phyloP scores from a whole-genome alignment of 2,329 filamentous ascomycete genomes.

The Penicillium fuscoglaucum region DNA sequence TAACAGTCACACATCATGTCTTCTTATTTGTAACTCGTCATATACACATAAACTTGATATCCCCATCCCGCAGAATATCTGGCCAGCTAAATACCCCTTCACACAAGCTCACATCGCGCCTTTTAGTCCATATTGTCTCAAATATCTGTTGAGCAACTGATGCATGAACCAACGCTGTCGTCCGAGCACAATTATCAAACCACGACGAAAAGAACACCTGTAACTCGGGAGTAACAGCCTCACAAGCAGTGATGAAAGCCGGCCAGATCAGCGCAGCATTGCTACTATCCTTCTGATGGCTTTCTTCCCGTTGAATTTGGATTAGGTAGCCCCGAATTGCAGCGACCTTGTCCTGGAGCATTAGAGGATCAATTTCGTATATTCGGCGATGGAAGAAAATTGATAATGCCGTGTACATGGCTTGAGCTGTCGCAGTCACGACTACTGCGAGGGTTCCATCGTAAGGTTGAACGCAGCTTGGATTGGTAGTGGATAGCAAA shows the following conservation, averaged over 20 bases:
- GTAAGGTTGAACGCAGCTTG: not conserved
- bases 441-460: not conserved
- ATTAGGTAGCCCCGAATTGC: constrained; percentile 7
- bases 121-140: constrained; percentile 17
- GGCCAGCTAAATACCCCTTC: constrained; percentile 16
- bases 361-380: constrained; percentile 16
- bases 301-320: constrained; percentile 7
- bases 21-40: not conserved
- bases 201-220: constrained; percentile 16
- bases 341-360: constrained; percentile 15
- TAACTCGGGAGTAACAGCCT: constrained; percentile 13
- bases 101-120: constrained; percentile 1
- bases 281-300: not conserved
- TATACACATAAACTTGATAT: constrained; percentile 20
- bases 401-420: constrained; percentile 19
- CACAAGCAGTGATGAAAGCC: constrained; percentile 23
- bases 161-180: constrained; percentile 16
- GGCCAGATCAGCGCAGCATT: constrained; percentile 23
- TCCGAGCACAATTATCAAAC: constrained; percentile 17
- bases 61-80: constrained; percentile 17
- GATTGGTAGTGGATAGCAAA: not conserved
- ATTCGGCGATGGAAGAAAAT: constrained; percentile 23
- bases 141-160: constrained; percentile 14
- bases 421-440: constrained; percentile 6
- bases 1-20: not conserved